Percentiles rank a stretch among this genome's conserved stretches.
Evolutionary conservation across 2,329 filamentous ascomycete genomes (phyloP).

Genomic region (Fusarium sp.): DNA sequence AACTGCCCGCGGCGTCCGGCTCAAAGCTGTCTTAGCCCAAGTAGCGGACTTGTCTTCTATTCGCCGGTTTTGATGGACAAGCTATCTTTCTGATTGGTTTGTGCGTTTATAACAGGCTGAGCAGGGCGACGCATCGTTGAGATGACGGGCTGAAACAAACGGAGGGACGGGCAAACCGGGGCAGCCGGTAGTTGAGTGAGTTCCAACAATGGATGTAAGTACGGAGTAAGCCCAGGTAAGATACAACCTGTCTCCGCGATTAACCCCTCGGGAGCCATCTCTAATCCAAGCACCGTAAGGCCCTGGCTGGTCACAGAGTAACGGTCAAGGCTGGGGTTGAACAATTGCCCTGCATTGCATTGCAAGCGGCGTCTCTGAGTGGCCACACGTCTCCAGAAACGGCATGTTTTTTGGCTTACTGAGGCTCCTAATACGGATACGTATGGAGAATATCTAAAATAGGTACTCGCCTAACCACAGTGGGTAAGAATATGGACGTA

Average conservation of each 20-base stretch:
- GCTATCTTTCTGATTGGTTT: constrained; percentile 17
- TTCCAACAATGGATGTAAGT: constrained; percentile 6
- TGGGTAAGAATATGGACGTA: constrained; percentile 21
- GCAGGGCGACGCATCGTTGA: constrained; percentile 28
- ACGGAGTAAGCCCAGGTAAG: neutral
- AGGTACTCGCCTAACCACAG: constrained; percentile 28
- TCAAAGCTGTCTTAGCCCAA: constrained; percentile 30
- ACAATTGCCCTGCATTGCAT: constrained; percentile 32
- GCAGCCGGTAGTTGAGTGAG: constrained; percentile 43
- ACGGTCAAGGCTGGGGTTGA: constrained; percentile 17
- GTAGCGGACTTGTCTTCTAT: constrained; percentile 24
- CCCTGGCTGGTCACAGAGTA: constrained; percentile 11
- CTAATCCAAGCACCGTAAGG: constrained; percentile 18
- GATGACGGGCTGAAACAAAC: constrained; percentile 30
- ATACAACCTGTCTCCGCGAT: constrained; percentile 18
- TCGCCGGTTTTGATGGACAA: constrained; percentile 8
- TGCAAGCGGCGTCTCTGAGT: constrained; percentile 33
- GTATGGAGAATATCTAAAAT: constrained; percentile 42
- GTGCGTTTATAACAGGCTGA: constrained; percentile 21
- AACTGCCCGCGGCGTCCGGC: constrained; percentile 16
- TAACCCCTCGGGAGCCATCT: constrained; percentile 16
- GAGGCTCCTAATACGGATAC: constrained; percentile 41
- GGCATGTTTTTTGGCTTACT: constrained; percentile 21
- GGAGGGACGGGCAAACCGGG: constrained; percentile 39
- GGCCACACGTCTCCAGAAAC: constrained; percentile 37